Evolutionary conservation across 2,329 filamentous ascomycete species (phyloP), one percentile per base, ranked within the genome.

Genomic region (Fusarium sp.): DNA sequence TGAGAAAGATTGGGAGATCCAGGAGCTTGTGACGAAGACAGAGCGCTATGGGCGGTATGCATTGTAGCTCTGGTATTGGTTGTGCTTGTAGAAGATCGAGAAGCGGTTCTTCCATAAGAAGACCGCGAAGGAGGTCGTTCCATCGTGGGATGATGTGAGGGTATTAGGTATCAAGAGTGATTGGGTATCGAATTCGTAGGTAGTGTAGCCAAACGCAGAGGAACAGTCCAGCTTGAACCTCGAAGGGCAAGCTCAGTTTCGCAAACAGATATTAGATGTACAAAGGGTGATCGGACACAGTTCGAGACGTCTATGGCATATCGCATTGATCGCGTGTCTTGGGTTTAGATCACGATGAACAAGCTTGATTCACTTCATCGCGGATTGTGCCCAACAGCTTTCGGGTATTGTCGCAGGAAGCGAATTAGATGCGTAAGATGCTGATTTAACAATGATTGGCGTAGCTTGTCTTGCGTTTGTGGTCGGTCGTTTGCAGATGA

Each of bases 1-100:
- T 77, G 77, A 10, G 80, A 75, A 1, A 79, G 72, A 31, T 81
- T 80, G 4, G 83, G 81, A 8, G 81, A 82, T 25, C 80, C 73
- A 51, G 79, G 78, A 27, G 82, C 76, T 33, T 83, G 82, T 1
- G 84, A 84, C 27, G 81, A 80, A 38, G 84, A 84, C 33, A 81
- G 80, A 35, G 82, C 84, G 70, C 83, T 84, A 63, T 79, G 84
- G 57, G 82, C 78, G 66, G 83, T 85, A 31, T 83, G 80, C 25
- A 82, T 79, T 4, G 84, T 82, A 54, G 73, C 72, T 16, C 83
- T 82, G 16, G 83, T 82, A 73, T 83, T 82, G 66, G 79, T 82
- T 25, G 81, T 84, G 67, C 82, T 82, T 56, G 78, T 84, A 64
- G 84, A 87, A 25, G 85, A 83, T 66, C 84, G 82, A 19, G 86